Evolutionary conservation across 192 early-diverging fungal genomes (phyloP), one percentile per base, ranked within the genome.

Genomic region (Kickxella alabastrina): DNA sequence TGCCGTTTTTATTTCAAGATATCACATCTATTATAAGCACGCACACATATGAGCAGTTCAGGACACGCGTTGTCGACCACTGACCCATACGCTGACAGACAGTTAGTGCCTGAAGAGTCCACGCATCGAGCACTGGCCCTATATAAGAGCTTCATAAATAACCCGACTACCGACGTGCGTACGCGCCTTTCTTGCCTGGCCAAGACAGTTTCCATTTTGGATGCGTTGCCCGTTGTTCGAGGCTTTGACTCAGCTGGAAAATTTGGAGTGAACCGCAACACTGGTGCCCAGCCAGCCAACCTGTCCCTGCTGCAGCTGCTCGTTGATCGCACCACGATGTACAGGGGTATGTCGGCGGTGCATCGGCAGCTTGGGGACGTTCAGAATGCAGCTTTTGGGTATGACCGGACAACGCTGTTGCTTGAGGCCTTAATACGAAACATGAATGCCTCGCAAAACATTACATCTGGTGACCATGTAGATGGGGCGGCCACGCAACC

Each of bases 321-420:
- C 22, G 10, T 49, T 13, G 50, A 52, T 26, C 49, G 58, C n/a
- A 49, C 49, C 3, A 6, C 27, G 6, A 15, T 35, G 7, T 54
- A 54, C 39, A 38, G 43, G 28, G 52, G 54, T 23, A 25, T 59
- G 43, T 60, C 68, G 1, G 24, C 18, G 9, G 56, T 49, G 6
- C 58, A 49, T 35, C 39, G 37, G 5, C 52, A 39, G 19, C 29
- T 22, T 17, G 68, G 68, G 13, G 52, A 55, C 41, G 51, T 36
- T 3, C 47, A 52, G 10, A 59, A 34, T 19, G 27, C 61, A 3
- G 34, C 57, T 0, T 40, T 21, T 13, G 52, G 52, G 17, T 62
- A 53, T n/a, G 56, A 55, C 25, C 61, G 68, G 4, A 43, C 68
- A 6, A 51, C 48, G 4, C 40, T 36, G 6, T 24, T 71, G 18